Percentiles rank a stretch among this genome's conserved stretches.
Conservation (phyloP, 208 protist species). For the Trypanosoma rangeli region DNA sequence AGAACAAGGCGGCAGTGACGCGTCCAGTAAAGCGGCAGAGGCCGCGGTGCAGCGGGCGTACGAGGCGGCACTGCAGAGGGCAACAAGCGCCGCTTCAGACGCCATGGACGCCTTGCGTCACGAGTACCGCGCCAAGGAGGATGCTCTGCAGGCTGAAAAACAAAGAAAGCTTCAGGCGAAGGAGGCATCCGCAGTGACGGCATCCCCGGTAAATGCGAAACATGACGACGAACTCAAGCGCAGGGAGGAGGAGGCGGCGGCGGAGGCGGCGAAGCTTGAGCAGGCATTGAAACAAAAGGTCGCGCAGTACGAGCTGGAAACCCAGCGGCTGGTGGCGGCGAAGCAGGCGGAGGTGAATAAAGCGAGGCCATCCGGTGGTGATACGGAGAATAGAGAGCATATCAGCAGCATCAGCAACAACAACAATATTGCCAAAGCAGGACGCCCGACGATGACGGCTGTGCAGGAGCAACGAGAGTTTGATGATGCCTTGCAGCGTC, state of each 20-base stretch:
- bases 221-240: not conserved
- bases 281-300: slow-evolving; percentile 18
- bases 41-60: slow-evolving; percentile 8
- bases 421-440: not conserved
- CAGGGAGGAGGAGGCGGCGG: not conserved
- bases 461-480: slow-evolving; percentile 16
- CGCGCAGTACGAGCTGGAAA: slow-evolving; percentile 18
- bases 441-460: not conserved
- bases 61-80: slow-evolving; percentile 13
- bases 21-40: not conserved
- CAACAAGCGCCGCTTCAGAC: slow-evolving; percentile 2
- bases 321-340: slow-evolving; percentile 17
- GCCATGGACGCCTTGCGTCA: slow-evolving; percentile 19
- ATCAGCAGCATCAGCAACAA: not conserved
- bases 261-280: slow-evolving; percentile 17
- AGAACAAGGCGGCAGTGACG: not conserved
- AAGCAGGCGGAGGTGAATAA: not conserved
- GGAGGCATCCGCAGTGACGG: too few species aligned
- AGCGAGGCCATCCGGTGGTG: not conserved
- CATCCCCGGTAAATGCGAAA: not conserved
- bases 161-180: not conserved
- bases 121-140: slow-evolving; percentile 20
- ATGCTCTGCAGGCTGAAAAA: slow-evolving; percentile 15
- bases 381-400: not conserved
- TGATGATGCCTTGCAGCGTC: slow-evolving; percentile 38